Percentiles rank a stretch among this genome's conserved stretches.
These are phyloP conservation scores for Aureobasidium sp. DNA, from an alignment of 2,329 filamentous ascomycete species.

Conservation along the genomic window DNA sequence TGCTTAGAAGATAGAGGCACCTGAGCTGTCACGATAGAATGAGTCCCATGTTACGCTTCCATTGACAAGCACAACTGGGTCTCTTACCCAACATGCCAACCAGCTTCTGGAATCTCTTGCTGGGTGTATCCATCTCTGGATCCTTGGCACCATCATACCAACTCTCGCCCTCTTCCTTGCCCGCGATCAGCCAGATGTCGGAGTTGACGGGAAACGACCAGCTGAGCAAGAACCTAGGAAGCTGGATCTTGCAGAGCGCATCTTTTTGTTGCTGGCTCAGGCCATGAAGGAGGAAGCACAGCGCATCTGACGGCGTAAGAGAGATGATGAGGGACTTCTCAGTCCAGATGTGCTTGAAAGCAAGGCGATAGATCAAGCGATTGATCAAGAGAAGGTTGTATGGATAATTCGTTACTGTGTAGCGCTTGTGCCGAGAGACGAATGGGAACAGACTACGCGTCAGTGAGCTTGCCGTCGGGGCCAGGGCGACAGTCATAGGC, in stretches of 20 bases:
- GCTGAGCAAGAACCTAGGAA: constrained; percentile 16
- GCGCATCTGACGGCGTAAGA: constrained; percentile 15
- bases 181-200: constrained; percentile 17
- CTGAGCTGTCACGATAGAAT: constrained; percentile 1
- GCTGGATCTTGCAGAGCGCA: constrained; percentile 13
- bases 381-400: constrained; percentile 13
- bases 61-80: neutral
- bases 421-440: constrained; percentile 11
- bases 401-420: constrained; percentile 14
- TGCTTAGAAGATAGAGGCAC: neutral
- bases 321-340: constrained; percentile 15
- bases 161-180: neutral
- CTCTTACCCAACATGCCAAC: constrained; percentile 5
- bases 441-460: constrained; percentile 3
- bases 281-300: constrained; percentile 18
- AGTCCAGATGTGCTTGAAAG: constrained; percentile 16
- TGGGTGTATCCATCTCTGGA: neutral
- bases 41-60: constrained; percentile 1
- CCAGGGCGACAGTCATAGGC: constrained; percentile 12
- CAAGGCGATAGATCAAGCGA: constrained; percentile 11
- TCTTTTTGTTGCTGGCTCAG: constrained; percentile 14
- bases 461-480: constrained; percentile 6
- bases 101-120: neutral
- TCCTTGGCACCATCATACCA: constrained; percentile 5
- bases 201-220: constrained; percentile 16